phyloP scores from a whole-genome alignment of 2,329 filamentous ascomycete genomes.

The Colletotrichum sp. region DNA sequence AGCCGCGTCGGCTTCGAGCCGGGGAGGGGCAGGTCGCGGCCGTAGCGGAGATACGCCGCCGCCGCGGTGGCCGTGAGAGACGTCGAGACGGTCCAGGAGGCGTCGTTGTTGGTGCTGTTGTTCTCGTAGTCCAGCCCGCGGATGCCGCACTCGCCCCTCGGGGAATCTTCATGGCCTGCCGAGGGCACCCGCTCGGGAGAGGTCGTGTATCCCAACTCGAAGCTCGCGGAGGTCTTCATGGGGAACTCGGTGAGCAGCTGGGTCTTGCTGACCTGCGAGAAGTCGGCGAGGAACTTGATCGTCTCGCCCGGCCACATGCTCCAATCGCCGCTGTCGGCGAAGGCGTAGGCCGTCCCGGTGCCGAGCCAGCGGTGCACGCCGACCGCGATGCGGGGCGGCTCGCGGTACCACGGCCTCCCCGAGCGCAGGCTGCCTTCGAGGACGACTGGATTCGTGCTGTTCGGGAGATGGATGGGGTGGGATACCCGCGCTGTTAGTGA shows the following conservation, averaged over 20 bases:
- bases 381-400: slow-evolving; percentile 32
- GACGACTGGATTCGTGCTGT: slow-evolving; percentile 33
- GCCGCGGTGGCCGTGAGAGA: slow-evolving; percentile 32
- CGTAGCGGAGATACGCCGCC: slow-evolving; percentile 42
- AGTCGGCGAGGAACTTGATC: slow-evolving; percentile 36
- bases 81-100: slow-evolving; percentile 46
- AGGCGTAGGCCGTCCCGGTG: slow-evolving; percentile 40
- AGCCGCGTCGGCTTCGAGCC: slow-evolving; percentile 33
- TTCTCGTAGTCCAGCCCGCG: slow-evolving; percentile 41
- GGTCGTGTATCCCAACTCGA: slow-evolving; percentile 47
- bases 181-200: slow-evolving; percentile 35
- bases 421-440: slow-evolving; percentile 40
- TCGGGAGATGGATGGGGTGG: slow-evolving; percentile 33
- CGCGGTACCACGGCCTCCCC: slow-evolving; percentile 18
- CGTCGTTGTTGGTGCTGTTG: slow-evolving; percentile 21
- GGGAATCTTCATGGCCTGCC: slow-evolving; percentile 34
- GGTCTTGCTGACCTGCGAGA: slow-evolving; percentile 33
- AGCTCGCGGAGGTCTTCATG: slow-evolving; percentile 35
- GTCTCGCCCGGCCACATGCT: slow-evolving; percentile 28
- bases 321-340: slow-evolving; percentile 49
- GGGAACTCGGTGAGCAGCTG: slow-evolving; percentile 34
- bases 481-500: slow-evolving; percentile 41
- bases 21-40: slow-evolving; percentile 35
- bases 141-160: slow-evolving; percentile 36
- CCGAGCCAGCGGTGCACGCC: slow-evolving; percentile 38